Conservation (phyloP, 352 stramenopile species). For the Thalassiosira allenii region DNA sequence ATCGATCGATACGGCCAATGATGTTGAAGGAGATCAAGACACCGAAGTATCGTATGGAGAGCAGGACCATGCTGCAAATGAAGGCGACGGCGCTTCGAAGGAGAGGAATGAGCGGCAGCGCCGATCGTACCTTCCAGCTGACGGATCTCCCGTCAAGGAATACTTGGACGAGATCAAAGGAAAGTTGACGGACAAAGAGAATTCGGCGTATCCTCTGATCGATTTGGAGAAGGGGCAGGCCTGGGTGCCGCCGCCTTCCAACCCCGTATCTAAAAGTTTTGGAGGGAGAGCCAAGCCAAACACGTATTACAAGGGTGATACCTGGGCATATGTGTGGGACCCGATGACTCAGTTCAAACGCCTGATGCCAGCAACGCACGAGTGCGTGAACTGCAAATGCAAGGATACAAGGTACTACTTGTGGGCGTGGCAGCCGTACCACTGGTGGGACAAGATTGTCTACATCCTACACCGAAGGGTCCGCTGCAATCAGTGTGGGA, state of each 20-base stretch:
- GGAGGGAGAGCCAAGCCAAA: neutral
- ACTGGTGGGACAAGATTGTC: constrained; percentile 7
- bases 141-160: constrained; percentile 4
- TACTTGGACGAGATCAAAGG: constrained; percentile 7
- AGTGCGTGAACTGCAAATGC: neutral
- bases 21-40: neutral
- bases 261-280: neutral
- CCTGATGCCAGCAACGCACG: neutral
- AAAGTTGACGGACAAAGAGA: neutral
- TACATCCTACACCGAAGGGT: neutral
- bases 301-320: neutral
- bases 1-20: neutral
- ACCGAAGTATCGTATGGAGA: too few species aligned
- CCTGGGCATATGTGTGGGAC: neutral
- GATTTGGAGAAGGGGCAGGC: neutral
- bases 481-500: neutral
- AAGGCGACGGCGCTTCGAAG: neutral
- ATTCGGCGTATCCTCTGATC: too few species aligned
- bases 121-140: constrained; percentile 2
- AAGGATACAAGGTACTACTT: neutral
- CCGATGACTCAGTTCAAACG: neutral
- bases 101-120: constrained; percentile 6
- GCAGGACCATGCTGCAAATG: neutral
- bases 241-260: constrained; percentile 1
- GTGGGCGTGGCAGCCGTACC: neutral